Conservation (phyloP, 495 filamentous ascomycete genomes). For the Evernia prunastri region DNA sequence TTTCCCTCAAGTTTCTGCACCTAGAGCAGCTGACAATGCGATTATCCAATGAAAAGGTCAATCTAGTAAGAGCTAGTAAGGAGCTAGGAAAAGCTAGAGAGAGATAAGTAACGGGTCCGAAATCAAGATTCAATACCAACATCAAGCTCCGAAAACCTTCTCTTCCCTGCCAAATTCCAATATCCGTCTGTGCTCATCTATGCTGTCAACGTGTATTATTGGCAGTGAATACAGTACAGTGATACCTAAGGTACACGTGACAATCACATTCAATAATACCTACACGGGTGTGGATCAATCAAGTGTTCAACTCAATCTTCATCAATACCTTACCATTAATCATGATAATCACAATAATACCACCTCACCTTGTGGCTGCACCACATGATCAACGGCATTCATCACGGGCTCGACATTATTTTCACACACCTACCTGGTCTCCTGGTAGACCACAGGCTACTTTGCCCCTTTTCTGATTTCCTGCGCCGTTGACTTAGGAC, state of each 20-base stretch:
- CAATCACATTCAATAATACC: background rate
- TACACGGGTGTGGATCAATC: constrained; percentile 5
- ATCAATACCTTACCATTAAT: background rate
- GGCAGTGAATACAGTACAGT: too few relatives aligned
- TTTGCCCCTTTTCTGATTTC: background rate
- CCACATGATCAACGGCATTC: constrained; percentile 11
- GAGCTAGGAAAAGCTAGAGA: too few relatives aligned
- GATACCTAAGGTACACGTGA: too few relatives aligned
- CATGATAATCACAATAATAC: too few relatives aligned
- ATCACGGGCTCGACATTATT: constrained; percentile 11
- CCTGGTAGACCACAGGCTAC: too few relatives aligned
- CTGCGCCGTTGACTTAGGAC: too few relatives aligned
- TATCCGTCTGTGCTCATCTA: background rate
- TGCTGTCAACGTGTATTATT: too few relatives aligned
- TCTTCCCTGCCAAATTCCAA: background rate
- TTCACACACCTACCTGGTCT: too few relatives aligned
- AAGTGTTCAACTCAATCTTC: background rate
- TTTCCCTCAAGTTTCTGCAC: background rate
- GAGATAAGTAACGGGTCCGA: background rate
- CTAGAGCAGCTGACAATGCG: background rate
- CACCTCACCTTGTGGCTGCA: background rate
- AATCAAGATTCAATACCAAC: constrained; percentile 4
- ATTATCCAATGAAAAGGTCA: background rate
- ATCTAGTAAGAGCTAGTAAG: constrained; percentile 3
- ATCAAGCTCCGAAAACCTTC: background rate